phyloP scores from a whole-genome alignment of 768 basidiomycete genomes.

The Rhodotorula toruloides region DNA sequence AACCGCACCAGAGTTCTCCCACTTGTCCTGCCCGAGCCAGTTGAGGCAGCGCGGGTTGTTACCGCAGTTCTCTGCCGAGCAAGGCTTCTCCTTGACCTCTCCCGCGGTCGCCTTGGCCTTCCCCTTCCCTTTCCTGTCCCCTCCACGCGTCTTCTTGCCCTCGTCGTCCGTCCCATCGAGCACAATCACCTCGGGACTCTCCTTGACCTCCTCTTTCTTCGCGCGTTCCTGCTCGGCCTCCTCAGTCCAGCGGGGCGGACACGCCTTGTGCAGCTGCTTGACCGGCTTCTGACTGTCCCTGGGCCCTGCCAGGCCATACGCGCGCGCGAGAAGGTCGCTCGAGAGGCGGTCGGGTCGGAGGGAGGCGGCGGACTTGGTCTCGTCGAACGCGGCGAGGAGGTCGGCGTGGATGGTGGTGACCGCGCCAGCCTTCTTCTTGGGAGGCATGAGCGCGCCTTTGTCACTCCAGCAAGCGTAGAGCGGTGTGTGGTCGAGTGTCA shows the following conservation, averaged over 20 bases:
- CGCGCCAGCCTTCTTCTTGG: background rate
- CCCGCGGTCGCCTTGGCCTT: background rate
- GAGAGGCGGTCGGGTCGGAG: constrained; percentile 14
- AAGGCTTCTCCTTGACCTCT: constrained; percentile 1
- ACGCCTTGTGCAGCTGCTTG: constrained; percentile 1
- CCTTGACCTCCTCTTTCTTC: background rate
- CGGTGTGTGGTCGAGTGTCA: too few relatives aligned
- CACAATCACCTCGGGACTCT: constrained; percentile 2
- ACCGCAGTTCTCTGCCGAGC: constrained; percentile 54
- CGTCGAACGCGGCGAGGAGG: background rate
- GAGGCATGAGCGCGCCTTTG: constrained; percentile 2
- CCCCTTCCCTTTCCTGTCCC: constrained; percentile 5
- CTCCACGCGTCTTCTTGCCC: background rate
- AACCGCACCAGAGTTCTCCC: constrained; percentile 53
- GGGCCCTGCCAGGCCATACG: constrained; percentile 22
- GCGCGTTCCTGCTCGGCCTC: background rate
- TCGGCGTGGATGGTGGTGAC: constrained; percentile 3
- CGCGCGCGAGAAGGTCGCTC: constrained; percentile 5
- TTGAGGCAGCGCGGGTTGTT: constrained; percentile 80
- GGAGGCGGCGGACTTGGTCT: background rate
- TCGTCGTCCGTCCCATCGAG: constrained; percentile 8
- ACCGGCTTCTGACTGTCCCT: background rate
- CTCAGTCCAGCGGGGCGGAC: constrained; percentile 8
- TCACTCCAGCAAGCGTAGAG: too few relatives aligned
- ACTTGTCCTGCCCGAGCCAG: constrained; percentile 74